Evolutionary conservation across 768 basidiomycete species (phyloP).

Genomic region (Mycena galericulata): DNA sequence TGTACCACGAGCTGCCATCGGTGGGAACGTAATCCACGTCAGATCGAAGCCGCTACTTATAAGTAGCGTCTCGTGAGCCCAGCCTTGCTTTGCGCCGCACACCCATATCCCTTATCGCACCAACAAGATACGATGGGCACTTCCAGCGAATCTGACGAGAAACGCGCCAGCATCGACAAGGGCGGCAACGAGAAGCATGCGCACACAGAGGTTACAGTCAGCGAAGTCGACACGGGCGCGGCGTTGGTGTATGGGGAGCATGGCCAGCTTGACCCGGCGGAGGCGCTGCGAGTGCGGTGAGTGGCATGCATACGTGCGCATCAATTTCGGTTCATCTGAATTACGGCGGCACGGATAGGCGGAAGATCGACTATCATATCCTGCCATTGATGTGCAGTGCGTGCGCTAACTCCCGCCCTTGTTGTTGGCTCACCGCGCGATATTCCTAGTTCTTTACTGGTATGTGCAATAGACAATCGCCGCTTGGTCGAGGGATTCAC

Average conservation of each 20-base stretch:
- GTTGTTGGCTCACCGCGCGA: not conserved
- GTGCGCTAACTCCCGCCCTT: slow-evolving; percentile 40
- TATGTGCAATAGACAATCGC: not conserved
- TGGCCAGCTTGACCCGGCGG: slow-evolving; percentile 59
- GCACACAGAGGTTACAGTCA: not conserved
- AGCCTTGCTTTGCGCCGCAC: no score
- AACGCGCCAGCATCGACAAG: not conserved
- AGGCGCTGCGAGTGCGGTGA: slow-evolving; percentile 64
- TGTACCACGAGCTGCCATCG: no score
- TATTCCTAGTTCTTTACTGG: not conserved
- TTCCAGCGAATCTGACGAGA: not conserved
- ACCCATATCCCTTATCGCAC: not conserved
- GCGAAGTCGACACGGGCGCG: slow-evolving; percentile 57
- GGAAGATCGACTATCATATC: slow-evolving; percentile 76
- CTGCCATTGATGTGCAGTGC: slow-evolving; percentile 79
- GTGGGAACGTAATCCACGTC: no score
- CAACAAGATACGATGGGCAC: slow-evolving; percentile 17
- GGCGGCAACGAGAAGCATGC: not conserved
- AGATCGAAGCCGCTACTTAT: no score
- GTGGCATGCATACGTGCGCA: slow-evolving; percentile 3
- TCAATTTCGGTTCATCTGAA: not conserved
- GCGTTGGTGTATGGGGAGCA: slow-evolving; percentile 62
- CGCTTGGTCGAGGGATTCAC: not conserved
- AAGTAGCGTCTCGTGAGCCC: no score
- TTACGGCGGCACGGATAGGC: slow-evolving; percentile 45